Evolutionary conservation across 257 asterid species (phyloP), one percentile per base, ranked within the genome.

Genomic region (Penstemon davidsonii): DNA sequence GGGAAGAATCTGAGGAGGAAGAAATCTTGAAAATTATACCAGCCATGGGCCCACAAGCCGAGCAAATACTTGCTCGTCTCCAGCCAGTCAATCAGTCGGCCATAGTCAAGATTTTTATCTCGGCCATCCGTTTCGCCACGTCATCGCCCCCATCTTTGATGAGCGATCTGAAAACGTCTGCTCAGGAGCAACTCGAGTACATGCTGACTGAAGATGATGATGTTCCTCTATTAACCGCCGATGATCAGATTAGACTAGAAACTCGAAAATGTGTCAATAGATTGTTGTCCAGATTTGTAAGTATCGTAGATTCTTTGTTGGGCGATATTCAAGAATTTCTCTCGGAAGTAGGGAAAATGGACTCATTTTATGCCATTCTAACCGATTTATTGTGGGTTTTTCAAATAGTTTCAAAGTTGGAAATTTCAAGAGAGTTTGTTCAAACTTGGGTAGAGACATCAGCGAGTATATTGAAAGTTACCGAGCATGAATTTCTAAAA

Each of bases 1-100:
- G 98, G 97, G 97, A 90, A 75, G 99, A 93, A 76, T 69, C 95
- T 0, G 97, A 93, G 74, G 97, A 93, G 60, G 99, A 93, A 52
- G 96, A 92, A 73, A 84, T 92, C n/a, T 73, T 90, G 67, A 85
- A 84, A 78, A 75, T 76, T 12, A 76, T 90, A 58, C 98, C 97
- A 0, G 38, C 67, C 71, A 74, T 92, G 96, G 96, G 96, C 39
- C 57, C 95, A 45, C 79, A 74, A 66, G 86, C 85, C 3, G 95
- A 83, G 46, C 69, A 75, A 0, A 67, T 89, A 52, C 95, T 92
- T 54, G 96, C 92, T 61, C 89, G 96, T 49, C 89, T 92, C 80
- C 87, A 77, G 76, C 98, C 96, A 0, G 96, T 89, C 63, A 68
- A 81, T 78, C 73, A 76, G 57, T 53, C 61, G 52, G 76, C 88